A percentile compares a stretch with the other conserved stretches of the same genome.
phyloP scores from a whole-genome alignment of 805 yeast genomes.

The Kregervanrija delftensis region DNA sequence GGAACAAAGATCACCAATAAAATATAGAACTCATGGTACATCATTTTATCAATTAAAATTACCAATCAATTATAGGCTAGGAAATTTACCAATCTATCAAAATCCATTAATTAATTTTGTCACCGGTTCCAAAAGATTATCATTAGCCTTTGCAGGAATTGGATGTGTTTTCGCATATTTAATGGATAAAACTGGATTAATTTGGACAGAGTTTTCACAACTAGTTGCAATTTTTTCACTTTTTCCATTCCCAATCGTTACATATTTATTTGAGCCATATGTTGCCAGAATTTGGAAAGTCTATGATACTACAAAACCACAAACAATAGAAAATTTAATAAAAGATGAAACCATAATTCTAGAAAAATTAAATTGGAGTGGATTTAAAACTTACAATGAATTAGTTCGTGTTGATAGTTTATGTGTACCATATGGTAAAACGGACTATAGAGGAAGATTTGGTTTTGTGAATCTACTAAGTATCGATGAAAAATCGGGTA shows the following conservation, averaged over 20 bases:
- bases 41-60: conserved; percentile 28
- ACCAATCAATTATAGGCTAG: conserved; percentile 45
- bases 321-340: conserved; percentile 55
- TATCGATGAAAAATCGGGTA: conserved; percentile 28
- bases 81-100: conserved; percentile 56
- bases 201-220: conserved; percentile 41
- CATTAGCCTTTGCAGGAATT: conserved; percentile 52
- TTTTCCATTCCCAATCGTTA: conserved; percentile 51
- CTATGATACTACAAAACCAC: conserved; percentile 56
- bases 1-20: conserved; percentile 15
- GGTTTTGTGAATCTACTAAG: conserved; percentile 48
- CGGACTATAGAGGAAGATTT: conserved; percentile 28
- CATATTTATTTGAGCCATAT: conserved; percentile 53
- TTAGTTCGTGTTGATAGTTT: conserved; percentile 47
- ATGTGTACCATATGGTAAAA: conserved; percentile 26
- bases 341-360: conserved; percentile 58
- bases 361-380: conserved; percentile 62
- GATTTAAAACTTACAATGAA: conserved; percentile 58
- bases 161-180: conserved; percentile 61
- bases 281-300: conserved; percentile 68
- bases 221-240: conserved; percentile 35
- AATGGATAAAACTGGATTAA: conserved; percentile 45
- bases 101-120: conserved; percentile 59
- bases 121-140: conserved; percentile 53
- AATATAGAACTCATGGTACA: conserved; percentile 25